Base-by-base conservation (phyloP, 768 basidiomycete species). In the Boletus rubroflammeus region DNA sequence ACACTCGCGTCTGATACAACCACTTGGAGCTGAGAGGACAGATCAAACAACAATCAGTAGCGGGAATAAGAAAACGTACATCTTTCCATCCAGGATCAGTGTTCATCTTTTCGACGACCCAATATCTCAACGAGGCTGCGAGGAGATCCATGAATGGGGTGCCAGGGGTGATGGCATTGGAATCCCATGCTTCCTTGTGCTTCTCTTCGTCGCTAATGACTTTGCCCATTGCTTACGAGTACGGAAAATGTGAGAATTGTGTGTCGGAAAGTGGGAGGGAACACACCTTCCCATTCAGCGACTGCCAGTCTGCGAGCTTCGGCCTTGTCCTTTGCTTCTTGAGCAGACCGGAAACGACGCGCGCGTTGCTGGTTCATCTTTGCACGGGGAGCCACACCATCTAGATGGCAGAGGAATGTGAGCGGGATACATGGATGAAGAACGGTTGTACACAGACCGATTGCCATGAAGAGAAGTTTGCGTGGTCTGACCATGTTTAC, bases 311-410 rank as follows among this genome's bases (percentile, higher is more conserved):
- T 82, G 38, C 85, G 81, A 45, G 92, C 91, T 53, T 91, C 86
- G 54, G 93, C 94, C 72, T 97, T 96, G 34, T 96, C 92, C 56
- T 88, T 85, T 4, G 97, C 94, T 71, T 99, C 97, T 68, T 96
- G 93, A 2, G 93, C 86, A 21, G 94, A 83, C 56, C 97, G 83
- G 75, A 99, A 99, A 51, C 97, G 93, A 61, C 97, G 81, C 15
- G 94, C 93, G 10, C 97, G 92, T 70, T 99, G 97, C 67, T 99
- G 97, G 68, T 99, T 99, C 97, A 99, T 99, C 76, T 99, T 99
- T 38, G 97, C 97, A 64, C 96, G 85, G 31, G 96, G 96, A 10
- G 96, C 96, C 21, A 98, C 96, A 55, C 96, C 96, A 65, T 98
- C 95, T 96, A 52, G 39, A 40, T 47, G 26, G 35, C n/a, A 47